Conservation (phyloP, 1,139 yeast genomes). For the Blastobotrys ciferrii region DNA sequence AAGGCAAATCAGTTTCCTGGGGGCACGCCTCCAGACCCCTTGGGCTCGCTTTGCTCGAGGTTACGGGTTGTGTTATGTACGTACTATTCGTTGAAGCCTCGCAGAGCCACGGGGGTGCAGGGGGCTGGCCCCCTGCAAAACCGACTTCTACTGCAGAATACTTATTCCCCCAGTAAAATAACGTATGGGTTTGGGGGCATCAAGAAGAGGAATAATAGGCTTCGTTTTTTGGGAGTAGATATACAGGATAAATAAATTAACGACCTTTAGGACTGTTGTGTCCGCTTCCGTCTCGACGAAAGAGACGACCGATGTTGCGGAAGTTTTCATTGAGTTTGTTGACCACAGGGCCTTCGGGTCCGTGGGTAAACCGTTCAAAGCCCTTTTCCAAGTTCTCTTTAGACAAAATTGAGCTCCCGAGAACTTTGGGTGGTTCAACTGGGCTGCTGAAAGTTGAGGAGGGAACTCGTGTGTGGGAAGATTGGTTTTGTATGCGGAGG, state of each 20-base stretch:
- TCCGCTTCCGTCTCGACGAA: constrained; percentile 45
- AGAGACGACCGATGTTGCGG: constrained; percentile 57
- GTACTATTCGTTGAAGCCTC: no score
- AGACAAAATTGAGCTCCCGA: constrained; percentile 32
- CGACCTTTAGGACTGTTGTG: constrained; percentile 9
- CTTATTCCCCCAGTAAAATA: no score
- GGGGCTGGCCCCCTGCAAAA: no score
- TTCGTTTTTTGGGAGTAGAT: no score
- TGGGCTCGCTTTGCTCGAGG: no score
- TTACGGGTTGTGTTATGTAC: no score
- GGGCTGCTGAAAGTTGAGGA: constrained; percentile 6
- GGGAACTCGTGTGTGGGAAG: constrained; percentile 9
- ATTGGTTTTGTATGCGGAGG: constrained; percentile 18
- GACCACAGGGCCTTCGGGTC: constrained; percentile 53
- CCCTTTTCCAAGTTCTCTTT: constrained; percentile 57
- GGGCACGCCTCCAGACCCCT: no score
- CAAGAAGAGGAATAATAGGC: no score
- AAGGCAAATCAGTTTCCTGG: no score
- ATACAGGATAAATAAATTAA: constrained; percentile 4
- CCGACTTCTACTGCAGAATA: no score
- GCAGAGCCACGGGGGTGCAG: no score
- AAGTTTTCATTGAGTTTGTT: constrained; percentile 59
- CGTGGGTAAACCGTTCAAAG: constrained; percentile 48
- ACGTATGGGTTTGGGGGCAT: no score
- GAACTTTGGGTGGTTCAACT: constrained; percentile 17